Evolutionary conservation across 2,329 filamentous ascomycete genomes (phyloP).

Genomic region (Keithomyces neogunnii): DNA sequence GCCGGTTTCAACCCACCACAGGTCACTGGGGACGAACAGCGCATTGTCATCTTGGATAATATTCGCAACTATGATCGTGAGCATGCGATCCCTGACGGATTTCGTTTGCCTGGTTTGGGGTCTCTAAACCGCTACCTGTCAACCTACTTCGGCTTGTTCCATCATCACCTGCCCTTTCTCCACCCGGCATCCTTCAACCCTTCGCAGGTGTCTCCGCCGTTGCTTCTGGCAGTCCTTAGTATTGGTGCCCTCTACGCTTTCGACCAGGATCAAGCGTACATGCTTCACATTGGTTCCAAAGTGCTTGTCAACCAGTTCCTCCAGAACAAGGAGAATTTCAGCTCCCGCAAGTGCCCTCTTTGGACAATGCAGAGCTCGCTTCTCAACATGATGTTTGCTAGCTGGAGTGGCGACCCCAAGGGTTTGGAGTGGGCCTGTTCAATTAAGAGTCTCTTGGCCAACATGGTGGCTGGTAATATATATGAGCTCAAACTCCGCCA

Average conservation of each 20-base stretch:
- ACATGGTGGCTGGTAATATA: conserved; percentile 96
- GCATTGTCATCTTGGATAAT: conserved; percentile 76
- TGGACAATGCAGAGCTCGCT: conserved; percentile 98
- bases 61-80: conserved; percentile 76
- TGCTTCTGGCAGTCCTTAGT: conserved; percentile 83
- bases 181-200: conserved; percentile 88
- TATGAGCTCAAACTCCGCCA: conserved; percentile 93
- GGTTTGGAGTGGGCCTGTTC: conserved; percentile 98
- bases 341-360: conserved; percentile 90
- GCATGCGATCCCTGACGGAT: conserved; percentile 75
- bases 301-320: conserved; percentile 94
- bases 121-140: conserved; percentile 87
- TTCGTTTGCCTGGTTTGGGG: conserved; percentile 72
- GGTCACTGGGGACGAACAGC: conserved; percentile 75
- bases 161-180: conserved; percentile 92
- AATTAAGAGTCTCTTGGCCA: conserved; percentile 94
- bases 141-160: conserved; percentile 95
- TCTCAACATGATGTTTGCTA: conserved; percentile 97
- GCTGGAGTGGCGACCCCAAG: conserved; percentile 97
- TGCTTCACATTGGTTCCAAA: conserved; percentile 95
- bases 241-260: conserved; percentile 96
- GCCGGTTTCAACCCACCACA: conserved; percentile 67
- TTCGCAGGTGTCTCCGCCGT: conserved; percentile 67
- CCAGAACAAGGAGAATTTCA: conserved; percentile 98
- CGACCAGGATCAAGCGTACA: conserved; percentile 93